Conservation (phyloP, 140 eudicot species). For the Bidens hawaiensis region DNA sequence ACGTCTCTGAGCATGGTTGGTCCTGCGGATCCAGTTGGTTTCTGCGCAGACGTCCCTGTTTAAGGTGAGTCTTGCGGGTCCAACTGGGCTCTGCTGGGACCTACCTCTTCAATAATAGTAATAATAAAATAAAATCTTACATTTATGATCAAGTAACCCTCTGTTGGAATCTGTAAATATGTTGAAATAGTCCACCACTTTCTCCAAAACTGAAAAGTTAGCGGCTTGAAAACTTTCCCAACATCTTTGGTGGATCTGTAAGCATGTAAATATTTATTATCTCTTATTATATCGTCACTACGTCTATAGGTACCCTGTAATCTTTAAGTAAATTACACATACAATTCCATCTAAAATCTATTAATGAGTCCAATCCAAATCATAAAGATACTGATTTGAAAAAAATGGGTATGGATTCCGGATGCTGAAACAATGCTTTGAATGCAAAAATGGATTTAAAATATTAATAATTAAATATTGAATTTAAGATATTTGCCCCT, state of each 20-base stretch:
- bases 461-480: not conserved
- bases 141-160: constrained; percentile 61
- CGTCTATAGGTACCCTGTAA: not conserved
- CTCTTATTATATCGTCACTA: not conserved
- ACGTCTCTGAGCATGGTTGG: too few relatives aligned
- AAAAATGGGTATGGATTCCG: not conserved
- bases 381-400: too few relatives aligned
- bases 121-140: constrained; percentile 32
- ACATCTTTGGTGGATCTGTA: constrained; percentile 58
- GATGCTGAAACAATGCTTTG: not conserved
- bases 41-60: too few relatives aligned
- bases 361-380: not conserved
- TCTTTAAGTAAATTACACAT: too few relatives aligned
- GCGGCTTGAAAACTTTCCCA: constrained; percentile 50
- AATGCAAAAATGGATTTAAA: not conserved
- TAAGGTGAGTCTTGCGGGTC: too few relatives aligned
- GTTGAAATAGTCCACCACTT: constrained; percentile 62
- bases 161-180: constrained; percentile 53
- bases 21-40: too few relatives aligned
- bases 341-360: not conserved
- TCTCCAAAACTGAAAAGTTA: constrained; percentile 54
- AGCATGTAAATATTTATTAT: constrained; percentile 5
- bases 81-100: too few relatives aligned
- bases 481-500: not conserved
- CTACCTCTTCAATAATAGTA: not conserved